These are phyloP conservation scores for Litsea cubeba DNA, from an alignment of 164 flowering plant species.

Conservation along the genomic window DNA sequence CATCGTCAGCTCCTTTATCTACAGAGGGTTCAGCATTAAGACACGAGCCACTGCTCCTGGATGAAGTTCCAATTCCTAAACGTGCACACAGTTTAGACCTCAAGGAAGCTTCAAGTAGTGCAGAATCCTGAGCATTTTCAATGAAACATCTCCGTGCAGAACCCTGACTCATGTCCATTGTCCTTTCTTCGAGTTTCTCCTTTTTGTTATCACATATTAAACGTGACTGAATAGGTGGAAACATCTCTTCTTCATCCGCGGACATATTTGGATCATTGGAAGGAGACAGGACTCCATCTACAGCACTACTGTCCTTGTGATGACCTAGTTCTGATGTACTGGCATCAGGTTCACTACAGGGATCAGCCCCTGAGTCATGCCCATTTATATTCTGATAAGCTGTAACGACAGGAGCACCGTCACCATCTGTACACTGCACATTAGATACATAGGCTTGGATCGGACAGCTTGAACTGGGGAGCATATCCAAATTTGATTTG, in stretches of 20 bases:
- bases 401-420: slow-evolving; percentile 16
- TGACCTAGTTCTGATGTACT: slow-evolving; percentile 49
- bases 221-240: slow-evolving; percentile 22
- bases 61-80: slow-evolving; percentile 31
- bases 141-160: slow-evolving; percentile 1
- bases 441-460: slow-evolving; percentile 27
- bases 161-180: slow-evolving; percentile 11
- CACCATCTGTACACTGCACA: slow-evolving; percentile 22
- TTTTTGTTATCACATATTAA: slow-evolving; percentile 16
- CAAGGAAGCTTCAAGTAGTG: slow-evolving; percentile 68
- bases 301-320: slow-evolving; percentile 22
- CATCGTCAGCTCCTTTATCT: slow-evolving; percentile 26
- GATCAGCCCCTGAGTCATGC: slow-evolving; percentile 38
- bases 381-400: slow-evolving; percentile 24
- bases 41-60: slow-evolving; percentile 19
- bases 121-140: slow-evolving; percentile 35
- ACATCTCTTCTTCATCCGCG: slow-evolving; percentile 46
- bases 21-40: slow-evolving; percentile 16
- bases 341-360: slow-evolving; percentile 55
- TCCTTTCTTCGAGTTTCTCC: slow-evolving; percentile 19
- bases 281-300: slow-evolving; percentile 34
- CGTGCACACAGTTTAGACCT: slow-evolving; percentile 73
- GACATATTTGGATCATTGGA: slow-evolving; percentile 33
- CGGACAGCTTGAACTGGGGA: slow-evolving; percentile 27
- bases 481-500: slow-evolving; percentile 18